These are phyloP conservation scores for Cucurbita ficifolia DNA, from an alignment of 306 rosid species.

Conservation along the genomic window DNA sequence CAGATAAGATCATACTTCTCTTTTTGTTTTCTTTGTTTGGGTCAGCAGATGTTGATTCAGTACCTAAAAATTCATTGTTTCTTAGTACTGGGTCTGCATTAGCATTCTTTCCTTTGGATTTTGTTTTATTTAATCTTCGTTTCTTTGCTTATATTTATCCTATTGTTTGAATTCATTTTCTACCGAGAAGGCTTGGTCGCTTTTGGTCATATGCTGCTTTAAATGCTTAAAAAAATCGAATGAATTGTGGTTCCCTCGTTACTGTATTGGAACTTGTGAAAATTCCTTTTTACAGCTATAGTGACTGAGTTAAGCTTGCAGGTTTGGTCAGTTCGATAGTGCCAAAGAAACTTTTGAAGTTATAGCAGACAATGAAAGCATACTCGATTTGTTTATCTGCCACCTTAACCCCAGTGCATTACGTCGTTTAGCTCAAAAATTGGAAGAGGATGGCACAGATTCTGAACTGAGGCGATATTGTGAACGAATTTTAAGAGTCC, in stretches of 20 bases:
- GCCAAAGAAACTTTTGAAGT: constrained; percentile 98
- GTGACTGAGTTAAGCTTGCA: constrained; percentile 25
- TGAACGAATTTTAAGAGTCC: constrained; percentile 85
- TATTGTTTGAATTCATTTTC: background rate
- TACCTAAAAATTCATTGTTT: background rate
- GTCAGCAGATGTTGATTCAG: background rate
- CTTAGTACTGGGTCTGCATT: background rate
- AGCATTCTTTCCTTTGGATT: background rate
- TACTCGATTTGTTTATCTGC: constrained; percentile 93
- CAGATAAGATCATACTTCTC: constrained; percentile 3
- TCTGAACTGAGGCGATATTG: constrained; percentile 91
- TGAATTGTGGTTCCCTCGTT: background rate
- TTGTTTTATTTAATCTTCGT: background rate
- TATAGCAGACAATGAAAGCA: constrained; percentile 70
- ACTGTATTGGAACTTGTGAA: background rate
- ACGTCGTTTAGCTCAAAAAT: constrained; percentile 95
- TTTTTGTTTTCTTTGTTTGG: background rate
- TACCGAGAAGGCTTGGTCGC: background rate
- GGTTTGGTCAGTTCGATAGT: constrained; percentile 96
- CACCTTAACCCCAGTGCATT: constrained; percentile 98
- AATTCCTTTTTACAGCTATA: background rate
- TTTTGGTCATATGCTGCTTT: background rate
- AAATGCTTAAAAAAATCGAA: background rate
- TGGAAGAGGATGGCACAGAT: constrained; percentile 92
- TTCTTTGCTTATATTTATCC: background rate